These are phyloP conservation scores for Botrytis tulipae DNA, from an alignment of 2,329 filamentous ascomycete genomes.

Conservation along the genomic window DNA sequence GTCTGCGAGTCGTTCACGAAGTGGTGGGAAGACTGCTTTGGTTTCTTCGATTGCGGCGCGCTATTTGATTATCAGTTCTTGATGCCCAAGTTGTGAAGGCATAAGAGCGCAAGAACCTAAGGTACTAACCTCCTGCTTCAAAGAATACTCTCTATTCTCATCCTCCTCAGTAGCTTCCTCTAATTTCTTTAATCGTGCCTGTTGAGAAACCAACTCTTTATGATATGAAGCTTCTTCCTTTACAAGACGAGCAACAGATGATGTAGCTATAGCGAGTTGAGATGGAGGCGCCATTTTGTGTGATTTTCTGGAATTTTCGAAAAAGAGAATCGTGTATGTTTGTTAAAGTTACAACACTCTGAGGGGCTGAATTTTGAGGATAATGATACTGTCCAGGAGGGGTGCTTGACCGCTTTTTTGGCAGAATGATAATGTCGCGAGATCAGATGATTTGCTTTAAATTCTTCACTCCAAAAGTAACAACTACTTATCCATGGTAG, in stretches of 20 bases:
- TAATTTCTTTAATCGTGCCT: constrained; percentile 64
- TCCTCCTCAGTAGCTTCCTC: constrained; percentile 54
- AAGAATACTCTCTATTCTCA: constrained; percentile 71
- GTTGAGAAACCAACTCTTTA: constrained; percentile 76
- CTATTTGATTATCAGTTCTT: constrained; percentile 26
- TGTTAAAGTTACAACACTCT: neutral
- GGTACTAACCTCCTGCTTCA: constrained; percentile 79
- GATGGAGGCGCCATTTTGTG: constrained; percentile 72
- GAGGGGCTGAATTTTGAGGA: neutral
- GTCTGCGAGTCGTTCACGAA: constrained; percentile 69
- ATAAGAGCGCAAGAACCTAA: neutral
- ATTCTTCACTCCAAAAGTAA: neutral
- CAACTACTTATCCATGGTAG: neutral
- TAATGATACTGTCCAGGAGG: constrained; percentile 2
- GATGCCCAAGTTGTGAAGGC: neutral
- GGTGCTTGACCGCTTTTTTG: constrained; percentile 9
- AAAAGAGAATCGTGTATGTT: neutral
- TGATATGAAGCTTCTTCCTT: constrained; percentile 92
- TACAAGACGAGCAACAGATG: constrained; percentile 76
- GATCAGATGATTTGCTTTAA: neutral
- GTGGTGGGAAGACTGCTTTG: constrained; percentile 71
- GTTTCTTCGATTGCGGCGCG: constrained; percentile 75
- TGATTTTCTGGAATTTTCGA: neutral
- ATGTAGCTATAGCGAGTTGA: constrained; percentile 74
- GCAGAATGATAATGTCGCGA: neutral